A percentile compares a stretch with the other conserved stretches of the same genome.
These are phyloP conservation scores for Camillea tinctor DNA, from an alignment of 2,329 filamentous ascomycete species.

Conservation along the genomic window DNA sequence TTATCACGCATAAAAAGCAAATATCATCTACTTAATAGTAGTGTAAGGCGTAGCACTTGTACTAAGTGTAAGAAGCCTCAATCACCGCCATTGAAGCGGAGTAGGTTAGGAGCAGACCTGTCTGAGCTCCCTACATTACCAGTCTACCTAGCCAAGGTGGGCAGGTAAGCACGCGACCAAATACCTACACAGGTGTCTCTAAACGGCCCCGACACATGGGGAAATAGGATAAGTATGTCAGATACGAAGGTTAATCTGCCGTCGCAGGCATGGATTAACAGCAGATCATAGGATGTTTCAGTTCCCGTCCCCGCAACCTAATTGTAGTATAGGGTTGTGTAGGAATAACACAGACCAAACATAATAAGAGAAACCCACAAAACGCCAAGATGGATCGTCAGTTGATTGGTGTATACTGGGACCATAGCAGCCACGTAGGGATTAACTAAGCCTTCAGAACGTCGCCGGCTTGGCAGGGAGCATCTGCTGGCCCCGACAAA, in stretches of 20 bases:
- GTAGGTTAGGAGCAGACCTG: too few relatives aligned
- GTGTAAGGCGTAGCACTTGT: too few relatives aligned
- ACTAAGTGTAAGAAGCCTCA: too few relatives aligned
- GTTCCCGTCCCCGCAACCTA: not conserved
- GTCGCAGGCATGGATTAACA: not conserved
- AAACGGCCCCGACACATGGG: too few relatives aligned
- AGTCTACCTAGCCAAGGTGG: too few relatives aligned
- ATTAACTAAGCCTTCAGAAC: not conserved
- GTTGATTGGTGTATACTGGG: not conserved
- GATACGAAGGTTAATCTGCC: not conserved
- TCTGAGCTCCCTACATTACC: too few relatives aligned
- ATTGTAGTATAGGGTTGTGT: not conserved
- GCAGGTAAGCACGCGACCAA: too few relatives aligned
- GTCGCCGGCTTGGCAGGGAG: not conserved
- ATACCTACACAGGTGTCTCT: too few relatives aligned
- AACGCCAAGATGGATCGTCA: not conserved
- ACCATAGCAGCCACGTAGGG: not conserved
- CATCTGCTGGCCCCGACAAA: not conserved
- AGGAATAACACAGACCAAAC: not conserved
- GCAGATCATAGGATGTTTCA: not conserved
- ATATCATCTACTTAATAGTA: too few relatives aligned
- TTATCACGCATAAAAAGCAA: too few relatives aligned
- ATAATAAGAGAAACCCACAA: not conserved
- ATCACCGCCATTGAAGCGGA: too few relatives aligned
- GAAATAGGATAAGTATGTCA: too few relatives aligned